Evolutionary conservation across 1,139 yeast genomes (phyloP).

Genomic region (Suhomyces taliae): DNA sequence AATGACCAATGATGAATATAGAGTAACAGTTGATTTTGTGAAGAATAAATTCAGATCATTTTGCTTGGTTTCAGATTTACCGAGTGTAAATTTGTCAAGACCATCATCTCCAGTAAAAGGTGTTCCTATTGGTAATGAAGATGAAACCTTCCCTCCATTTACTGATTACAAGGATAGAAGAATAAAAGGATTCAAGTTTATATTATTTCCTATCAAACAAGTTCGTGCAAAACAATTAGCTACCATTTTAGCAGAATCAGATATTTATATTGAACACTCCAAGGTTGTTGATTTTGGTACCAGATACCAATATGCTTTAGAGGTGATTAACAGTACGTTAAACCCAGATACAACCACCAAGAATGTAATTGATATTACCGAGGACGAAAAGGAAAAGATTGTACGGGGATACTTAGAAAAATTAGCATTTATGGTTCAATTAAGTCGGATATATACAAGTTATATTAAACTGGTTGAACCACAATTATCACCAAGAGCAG

Average conservation of each 20-base stretch:
- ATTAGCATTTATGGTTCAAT: slow-evolving; percentile 60
- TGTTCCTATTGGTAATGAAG: slow-evolving; percentile 6
- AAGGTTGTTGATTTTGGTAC: slow-evolving; percentile 13
- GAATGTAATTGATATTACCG: slow-evolving; percentile 10
- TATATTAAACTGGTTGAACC: slow-evolving; percentile 20
- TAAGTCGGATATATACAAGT: slow-evolving; percentile 53
- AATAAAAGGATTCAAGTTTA: slow-evolving; percentile 38
- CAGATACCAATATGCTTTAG: slow-evolving; percentile 22
- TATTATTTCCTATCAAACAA: slow-evolving; percentile 42
- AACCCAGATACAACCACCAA: slow-evolving; percentile 19
- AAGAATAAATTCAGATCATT: slow-evolving; percentile 64
- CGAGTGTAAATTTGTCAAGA: slow-evolving; percentile 27
- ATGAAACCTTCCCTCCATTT: slow-evolving; percentile 26
- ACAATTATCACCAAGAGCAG: not conserved
- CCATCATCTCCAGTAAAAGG: slow-evolving; percentile 21
- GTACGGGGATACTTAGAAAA: slow-evolving; percentile 48
- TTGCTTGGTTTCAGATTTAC: slow-evolving; percentile 52
- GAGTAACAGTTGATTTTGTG: slow-evolving; percentile 62
- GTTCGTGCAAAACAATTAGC: slow-evolving; percentile 45
- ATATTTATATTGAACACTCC: slow-evolving; percentile 55
- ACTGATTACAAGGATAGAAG: slow-evolving; percentile 26
- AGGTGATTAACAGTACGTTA: slow-evolving; percentile 16
- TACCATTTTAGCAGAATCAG: slow-evolving; percentile 24
- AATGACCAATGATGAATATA: slow-evolving; percentile 52
- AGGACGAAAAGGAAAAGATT: slow-evolving; percentile 46